Percentiles rank a stretch among this genome's conserved stretches.
These are phyloP conservation scores for Pyrenophora teres DNA, from an alignment of 2,329 filamentous ascomycete species.

Conservation along the genomic window DNA sequence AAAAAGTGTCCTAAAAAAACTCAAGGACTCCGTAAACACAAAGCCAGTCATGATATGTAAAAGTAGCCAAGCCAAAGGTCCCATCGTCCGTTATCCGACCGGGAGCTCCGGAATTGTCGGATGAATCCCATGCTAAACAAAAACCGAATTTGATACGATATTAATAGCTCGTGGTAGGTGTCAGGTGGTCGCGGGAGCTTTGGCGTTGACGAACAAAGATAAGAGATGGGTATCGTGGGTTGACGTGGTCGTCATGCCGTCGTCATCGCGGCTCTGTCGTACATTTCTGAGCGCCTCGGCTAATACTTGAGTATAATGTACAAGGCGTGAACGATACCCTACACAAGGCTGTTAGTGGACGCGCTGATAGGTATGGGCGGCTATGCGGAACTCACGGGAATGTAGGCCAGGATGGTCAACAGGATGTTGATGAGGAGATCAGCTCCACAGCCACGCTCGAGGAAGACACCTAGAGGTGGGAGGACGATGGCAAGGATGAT, in stretches of 20 bases:
- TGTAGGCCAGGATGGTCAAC: slow-evolving; percentile 64
- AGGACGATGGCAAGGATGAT: slow-evolving; percentile 88
- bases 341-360: slow-evolving; percentile 13
- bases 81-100: slow-evolving; percentile 3
- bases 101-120: slow-evolving; percentile 5
- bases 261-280: slow-evolving; percentile 13
- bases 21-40: slow-evolving; percentile 18
- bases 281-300: slow-evolving; percentile 23
- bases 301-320: slow-evolving; percentile 95
- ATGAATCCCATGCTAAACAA: background rate
- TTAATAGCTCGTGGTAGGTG: background rate
- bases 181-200: background rate
- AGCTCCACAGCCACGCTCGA: slow-evolving; percentile 86
- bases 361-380: background rate
- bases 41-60: slow-evolving; percentile 12
- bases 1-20: slow-evolving; percentile 7
- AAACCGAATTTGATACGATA: background rate
- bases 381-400: slow-evolving; percentile 59
- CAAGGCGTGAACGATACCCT: slow-evolving; percentile 84
- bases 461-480: slow-evolving; percentile 89
- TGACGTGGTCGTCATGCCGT: slow-evolving; percentile 18
- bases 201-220: slow-evolving; percentile 15
- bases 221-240: slow-evolving; percentile 43
- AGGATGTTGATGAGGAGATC: slow-evolving; percentile 93
- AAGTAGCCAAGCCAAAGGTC: slow-evolving; percentile 8